phyloP scores from a whole-genome alignment of 495 filamentous ascomycete genomes.

The Pseudevernia furfuracea region DNA sequence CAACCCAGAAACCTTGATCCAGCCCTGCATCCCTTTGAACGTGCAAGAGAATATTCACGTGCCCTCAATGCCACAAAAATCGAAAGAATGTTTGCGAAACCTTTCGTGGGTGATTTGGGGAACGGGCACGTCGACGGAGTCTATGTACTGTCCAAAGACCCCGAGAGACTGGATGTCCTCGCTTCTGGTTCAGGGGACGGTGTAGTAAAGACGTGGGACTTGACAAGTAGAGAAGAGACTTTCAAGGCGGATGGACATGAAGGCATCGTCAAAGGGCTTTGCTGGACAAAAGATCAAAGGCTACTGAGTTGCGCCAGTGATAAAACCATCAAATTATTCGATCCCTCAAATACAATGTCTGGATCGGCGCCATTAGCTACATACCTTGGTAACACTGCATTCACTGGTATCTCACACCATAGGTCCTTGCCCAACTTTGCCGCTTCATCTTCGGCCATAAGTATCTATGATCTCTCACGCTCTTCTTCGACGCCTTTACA shows the following conservation, averaged over 20 bases:
- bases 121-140: conserved; percentile 87
- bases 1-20: conserved; percentile 87
- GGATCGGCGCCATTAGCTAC: conserved; percentile 62
- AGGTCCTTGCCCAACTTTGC: conserved; percentile 65
- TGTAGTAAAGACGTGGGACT: conserved; percentile 84
- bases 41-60: conserved; percentile 84
- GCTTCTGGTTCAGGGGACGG: conserved; percentile 79
- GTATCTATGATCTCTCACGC: conserved; percentile 77
- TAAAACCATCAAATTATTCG: conserved; percentile 78
- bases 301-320: conserved; percentile 87
- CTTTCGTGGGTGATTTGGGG: conserved; percentile 82
- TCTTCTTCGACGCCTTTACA: conserved; percentile 65
- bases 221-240: conserved; percentile 67
- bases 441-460: conserved; percentile 69
- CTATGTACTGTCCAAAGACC: conserved; percentile 65
- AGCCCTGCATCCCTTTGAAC: conserved; percentile 86
- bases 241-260: conserved; percentile 78
- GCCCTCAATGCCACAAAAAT: conserved; percentile 88
- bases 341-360: conserved; percentile 68
- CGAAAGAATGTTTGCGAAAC: conserved; percentile 91
- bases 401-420: conserved; percentile 80
- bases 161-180: conserved; percentile 57
- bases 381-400: conserved; percentile 73
- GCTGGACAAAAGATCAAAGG: conserved; percentile 76
- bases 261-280: conserved; percentile 84